Conservation (phyloP, 192 early-diverging fungal genomes). For the Dissophora ornata region DNA sequence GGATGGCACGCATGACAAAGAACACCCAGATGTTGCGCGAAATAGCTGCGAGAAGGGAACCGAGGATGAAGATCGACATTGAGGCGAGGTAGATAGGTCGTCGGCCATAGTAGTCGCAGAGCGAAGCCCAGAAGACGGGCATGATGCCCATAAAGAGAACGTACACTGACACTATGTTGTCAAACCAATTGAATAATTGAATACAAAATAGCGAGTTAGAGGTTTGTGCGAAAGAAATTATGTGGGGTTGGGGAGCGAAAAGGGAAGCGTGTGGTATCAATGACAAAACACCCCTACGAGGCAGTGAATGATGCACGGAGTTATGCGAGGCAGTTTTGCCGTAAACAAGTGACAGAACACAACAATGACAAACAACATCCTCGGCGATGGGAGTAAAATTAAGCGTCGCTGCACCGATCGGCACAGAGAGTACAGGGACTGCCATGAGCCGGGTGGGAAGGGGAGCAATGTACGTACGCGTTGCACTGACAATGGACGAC, state of each 20-base stretch:
- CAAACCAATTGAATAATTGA: no score
- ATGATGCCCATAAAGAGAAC: slow-evolving; percentile 26
- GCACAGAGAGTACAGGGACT: no score
- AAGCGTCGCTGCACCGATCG: no score
- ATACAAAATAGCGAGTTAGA: not conserved
- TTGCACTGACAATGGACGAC: slow-evolving; percentile 23
- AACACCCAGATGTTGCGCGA: slow-evolving; percentile 52
- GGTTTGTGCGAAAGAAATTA: not conserved
- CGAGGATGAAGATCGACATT: slow-evolving; percentile 47
- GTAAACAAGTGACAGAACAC: not conserved
- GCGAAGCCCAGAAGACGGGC: slow-evolving; percentile 53
- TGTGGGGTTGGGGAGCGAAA: no score
- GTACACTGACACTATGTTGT: slow-evolving; percentile 44
- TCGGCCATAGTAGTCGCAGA: slow-evolving; percentile 48
- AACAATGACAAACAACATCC: no score
- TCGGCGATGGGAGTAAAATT: not conserved
- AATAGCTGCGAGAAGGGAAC: slow-evolving; percentile 44
- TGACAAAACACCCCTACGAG: no score
- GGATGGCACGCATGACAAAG: slow-evolving; percentile 52
- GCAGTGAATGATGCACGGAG: no score
- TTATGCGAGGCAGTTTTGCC: no score
- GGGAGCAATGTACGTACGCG: slow-evolving; percentile 39
- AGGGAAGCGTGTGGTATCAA: no score
- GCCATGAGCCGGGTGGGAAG: no score
- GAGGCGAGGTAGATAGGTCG: slow-evolving; percentile 55